A percentile compares a stretch with the other conserved stretches of the same genome.
phyloP scores from a whole-genome alignment of 805 yeast species.

The Cyberlindnera saturnus region DNA sequence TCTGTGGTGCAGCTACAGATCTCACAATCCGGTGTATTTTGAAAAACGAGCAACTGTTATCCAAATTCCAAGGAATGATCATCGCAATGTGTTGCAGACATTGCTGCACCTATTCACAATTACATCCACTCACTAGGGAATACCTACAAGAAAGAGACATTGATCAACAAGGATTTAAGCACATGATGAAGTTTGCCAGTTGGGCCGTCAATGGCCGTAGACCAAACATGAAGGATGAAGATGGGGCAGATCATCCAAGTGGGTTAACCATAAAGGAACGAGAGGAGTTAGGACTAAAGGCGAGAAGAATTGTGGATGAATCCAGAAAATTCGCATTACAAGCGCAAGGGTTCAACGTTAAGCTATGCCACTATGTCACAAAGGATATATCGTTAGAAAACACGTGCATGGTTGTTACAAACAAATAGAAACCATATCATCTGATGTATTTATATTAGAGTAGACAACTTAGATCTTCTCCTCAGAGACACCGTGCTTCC shows the following conservation, averaged over 20 bases:
- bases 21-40: conserved; percentile 63
- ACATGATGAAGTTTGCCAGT: conserved; percentile 61
- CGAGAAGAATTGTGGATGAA: conserved; percentile 71
- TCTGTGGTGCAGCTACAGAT: conserved; percentile 94
- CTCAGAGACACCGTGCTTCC: conserved; percentile 96
- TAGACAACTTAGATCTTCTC: conserved; percentile 68
- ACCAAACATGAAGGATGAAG: conserved; percentile 33
- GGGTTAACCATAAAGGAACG: conserved; percentile 43
- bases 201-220: conserved; percentile 83
- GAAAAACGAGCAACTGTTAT: conserved; percentile 29
- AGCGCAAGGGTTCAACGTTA: conserved; percentile 34
- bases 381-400: conserved; percentile 64
- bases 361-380: conserved; percentile 54
- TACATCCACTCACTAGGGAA: conserved; percentile 28
- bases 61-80: conserved; percentile 46
- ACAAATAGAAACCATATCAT: neutral
- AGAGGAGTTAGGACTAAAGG: conserved; percentile 55
- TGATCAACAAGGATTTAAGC: conserved; percentile 33
- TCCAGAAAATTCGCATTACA: conserved; percentile 51
- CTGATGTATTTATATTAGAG: neutral
- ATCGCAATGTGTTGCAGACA: conserved; percentile 96
- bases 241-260: conserved; percentile 38
- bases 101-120: conserved; percentile 59
- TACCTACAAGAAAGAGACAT: conserved; percentile 20
- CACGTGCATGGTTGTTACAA: conserved; percentile 40